These are phyloP conservation scores for Aspergillus cejpii DNA, from an alignment of 2,329 filamentous ascomycete species.

Conservation along the genomic window DNA sequence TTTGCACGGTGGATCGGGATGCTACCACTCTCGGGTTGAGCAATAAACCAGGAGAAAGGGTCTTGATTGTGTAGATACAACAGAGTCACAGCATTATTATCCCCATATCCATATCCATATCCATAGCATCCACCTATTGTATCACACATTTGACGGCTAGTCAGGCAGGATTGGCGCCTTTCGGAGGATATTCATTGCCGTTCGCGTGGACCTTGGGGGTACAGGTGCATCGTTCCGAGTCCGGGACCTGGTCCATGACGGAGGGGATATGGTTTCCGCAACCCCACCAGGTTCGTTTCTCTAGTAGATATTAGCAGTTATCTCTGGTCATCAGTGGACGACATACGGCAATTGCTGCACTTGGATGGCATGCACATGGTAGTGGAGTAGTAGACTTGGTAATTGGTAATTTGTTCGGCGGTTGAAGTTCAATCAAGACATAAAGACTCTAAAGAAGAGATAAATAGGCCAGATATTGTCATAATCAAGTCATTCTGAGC, in stretches of 20 bases:
- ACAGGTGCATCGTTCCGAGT: slow-evolving; percentile 58
- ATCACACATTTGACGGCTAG: slow-evolving; percentile 18
- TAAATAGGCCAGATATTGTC: not conserved
- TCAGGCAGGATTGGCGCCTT: slow-evolving; percentile 46
- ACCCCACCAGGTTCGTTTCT: slow-evolving; percentile 58
- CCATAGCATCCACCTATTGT: not conserved
- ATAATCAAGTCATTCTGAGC: not conserved
- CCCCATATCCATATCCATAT: not conserved
- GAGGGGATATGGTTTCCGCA: slow-evolving; percentile 56
- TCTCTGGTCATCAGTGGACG: not conserved
- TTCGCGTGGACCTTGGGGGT: slow-evolving; percentile 56
- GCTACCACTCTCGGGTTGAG: slow-evolving; percentile 19
- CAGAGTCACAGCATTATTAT: not conserved
- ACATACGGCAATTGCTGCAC: slow-evolving; percentile 59
- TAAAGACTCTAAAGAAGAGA: no score
- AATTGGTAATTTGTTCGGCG: not conserved
- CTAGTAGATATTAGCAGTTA: slow-evolving; percentile 29
- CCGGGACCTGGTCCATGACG: slow-evolving; percentile 56
- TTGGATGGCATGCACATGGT: slow-evolving; percentile 60
- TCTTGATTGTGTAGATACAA: not conserved
- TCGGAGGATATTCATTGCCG: slow-evolving; percentile 60
- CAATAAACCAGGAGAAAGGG: not conserved
- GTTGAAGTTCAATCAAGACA: not conserved
- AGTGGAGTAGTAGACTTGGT: not conserved
- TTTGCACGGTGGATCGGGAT: slow-evolving; percentile 19